phyloP scores from a whole-genome alignment of 768 basidiomycete genomes.

The Paxillus rubicundulus region DNA sequence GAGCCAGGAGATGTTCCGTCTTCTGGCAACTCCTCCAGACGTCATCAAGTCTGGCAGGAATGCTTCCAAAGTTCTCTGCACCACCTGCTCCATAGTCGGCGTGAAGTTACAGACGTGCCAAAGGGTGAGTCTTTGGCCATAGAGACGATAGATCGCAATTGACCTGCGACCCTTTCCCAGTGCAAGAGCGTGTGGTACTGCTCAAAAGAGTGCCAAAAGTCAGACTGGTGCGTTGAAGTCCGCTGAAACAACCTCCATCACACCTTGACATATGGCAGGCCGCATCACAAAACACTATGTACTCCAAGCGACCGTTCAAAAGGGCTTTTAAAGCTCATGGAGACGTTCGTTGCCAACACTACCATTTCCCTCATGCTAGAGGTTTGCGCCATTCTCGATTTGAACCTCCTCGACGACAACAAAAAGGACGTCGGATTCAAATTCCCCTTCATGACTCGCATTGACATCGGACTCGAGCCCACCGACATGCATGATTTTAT shows the following conservation, averaged over 20 bases:
- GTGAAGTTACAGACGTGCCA: conserved; percentile 12
- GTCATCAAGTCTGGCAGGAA: conserved; percentile 9
- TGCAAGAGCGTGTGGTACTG: conserved; percentile 23
- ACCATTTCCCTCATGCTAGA: conserved; percentile 6
- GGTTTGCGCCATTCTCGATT: conserved; percentile 11
- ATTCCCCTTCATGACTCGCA: conserved; percentile 12
- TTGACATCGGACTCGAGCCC: conserved; percentile 16
- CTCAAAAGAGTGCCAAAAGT: conserved; percentile 20
- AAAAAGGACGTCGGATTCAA: conserved; percentile 12
- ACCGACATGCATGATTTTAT: conserved; percentile 1
- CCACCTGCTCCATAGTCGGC: conserved; percentile 11
- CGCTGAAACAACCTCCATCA: neutral
- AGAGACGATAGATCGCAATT: neutral
- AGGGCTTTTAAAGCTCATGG: conserved; percentile 12
- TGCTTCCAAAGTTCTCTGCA: conserved; percentile 7
- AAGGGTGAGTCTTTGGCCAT: neutral
- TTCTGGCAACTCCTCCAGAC: conserved; percentile 5
- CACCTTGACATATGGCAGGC: neutral
- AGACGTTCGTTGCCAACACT: conserved; percentile 7
- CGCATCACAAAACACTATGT: conserved; percentile 13
- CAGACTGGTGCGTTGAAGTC: conserved; percentile 12
- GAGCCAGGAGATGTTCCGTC: conserved; percentile 3
- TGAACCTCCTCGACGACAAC: conserved; percentile 8
- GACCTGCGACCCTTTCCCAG: neutral
- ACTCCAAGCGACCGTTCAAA: conserved; percentile 12